Evolutionary conservation across 2,329 filamentous ascomycete genomes (phyloP).

Genomic region (Cladosporium phlei): DNA sequence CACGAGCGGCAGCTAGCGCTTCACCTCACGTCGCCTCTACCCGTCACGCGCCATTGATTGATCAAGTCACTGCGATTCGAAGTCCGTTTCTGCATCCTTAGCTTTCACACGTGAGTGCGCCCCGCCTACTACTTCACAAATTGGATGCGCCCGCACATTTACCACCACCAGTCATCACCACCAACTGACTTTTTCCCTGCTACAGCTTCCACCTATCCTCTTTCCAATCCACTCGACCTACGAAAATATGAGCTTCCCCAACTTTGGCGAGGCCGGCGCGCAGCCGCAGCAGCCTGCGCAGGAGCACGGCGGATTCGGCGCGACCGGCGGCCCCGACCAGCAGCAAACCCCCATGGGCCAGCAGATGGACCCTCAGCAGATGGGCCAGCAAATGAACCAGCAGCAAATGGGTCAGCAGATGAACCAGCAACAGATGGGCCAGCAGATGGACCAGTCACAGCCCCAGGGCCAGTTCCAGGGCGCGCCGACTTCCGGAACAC

Average conservation of each 20-base stretch:
- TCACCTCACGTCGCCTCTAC: slow-evolving; percentile 13
- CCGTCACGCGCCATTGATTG: slow-evolving; percentile 5
- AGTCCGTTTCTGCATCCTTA: slow-evolving; percentile 10
- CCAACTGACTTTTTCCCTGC: neutral
- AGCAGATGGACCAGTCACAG: slow-evolving; percentile 52
- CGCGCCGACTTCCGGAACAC: slow-evolving; percentile 42
- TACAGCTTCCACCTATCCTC: neutral
- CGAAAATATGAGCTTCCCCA: slow-evolving; percentile 58
- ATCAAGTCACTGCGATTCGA: slow-evolving; percentile 6
- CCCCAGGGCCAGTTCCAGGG: slow-evolving; percentile 36
- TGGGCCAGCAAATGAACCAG: slow-evolving; percentile 47
- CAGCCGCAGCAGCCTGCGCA: slow-evolving; percentile 51
- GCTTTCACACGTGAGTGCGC: slow-evolving; percentile 19
- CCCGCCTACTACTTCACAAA: neutral
- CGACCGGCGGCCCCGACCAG: slow-evolving; percentile 10
- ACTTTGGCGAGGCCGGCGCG: slow-evolving; percentile 55
- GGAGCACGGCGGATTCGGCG: slow-evolving; percentile 16
- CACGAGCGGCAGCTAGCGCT: slow-evolving; percentile 28
- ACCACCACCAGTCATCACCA: neutral
- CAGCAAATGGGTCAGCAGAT: slow-evolving; percentile 47
- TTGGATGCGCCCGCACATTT: neutral
- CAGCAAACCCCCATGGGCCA: slow-evolving; percentile 21
- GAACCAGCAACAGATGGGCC: slow-evolving; percentile 51
- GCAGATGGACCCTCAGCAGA: slow-evolving; percentile 37
- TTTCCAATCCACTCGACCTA: slow-evolving; percentile 4